These are phyloP conservation scores for Cystobasidium onofrii DNA, from an alignment of 768 basidiomycete species.

Conservation along the genomic window DNA sequence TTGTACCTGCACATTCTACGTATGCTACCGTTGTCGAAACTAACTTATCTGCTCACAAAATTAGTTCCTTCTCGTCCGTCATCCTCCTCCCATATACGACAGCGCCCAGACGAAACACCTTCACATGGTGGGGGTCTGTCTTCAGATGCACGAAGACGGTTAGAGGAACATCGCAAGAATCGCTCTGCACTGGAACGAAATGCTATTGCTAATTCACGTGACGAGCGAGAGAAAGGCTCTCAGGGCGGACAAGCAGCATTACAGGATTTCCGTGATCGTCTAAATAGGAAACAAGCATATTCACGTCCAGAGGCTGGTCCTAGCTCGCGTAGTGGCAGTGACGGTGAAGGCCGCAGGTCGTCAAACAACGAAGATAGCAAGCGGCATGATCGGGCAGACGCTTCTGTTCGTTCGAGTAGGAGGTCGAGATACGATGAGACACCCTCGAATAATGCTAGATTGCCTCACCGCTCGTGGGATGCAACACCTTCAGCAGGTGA, in stretches of 20 bases:
- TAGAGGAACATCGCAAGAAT: slow-evolving; percentile 66
- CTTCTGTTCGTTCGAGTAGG: not conserved
- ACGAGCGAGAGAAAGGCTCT: slow-evolving; percentile 23
- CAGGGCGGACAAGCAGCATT: slow-evolving; percentile 26
- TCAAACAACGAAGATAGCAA: slow-evolving; percentile 51
- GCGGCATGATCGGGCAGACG: slow-evolving; percentile 51
- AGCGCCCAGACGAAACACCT: slow-evolving; percentile 80
- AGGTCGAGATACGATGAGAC: slow-evolving; percentile 30
- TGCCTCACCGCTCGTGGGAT: slow-evolving; percentile 33
- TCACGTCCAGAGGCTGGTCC: slow-evolving; percentile 52
- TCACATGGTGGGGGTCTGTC: slow-evolving; percentile 86
- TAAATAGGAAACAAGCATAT: slow-evolving; percentile 52
- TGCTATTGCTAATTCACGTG: slow-evolving; percentile 23
- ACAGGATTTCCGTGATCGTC: slow-evolving; percentile 65
- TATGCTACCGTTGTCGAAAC: not conserved
- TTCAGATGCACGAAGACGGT: slow-evolving; percentile 58
- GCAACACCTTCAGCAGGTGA: slow-evolving; percentile 37
- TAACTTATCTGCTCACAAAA: slow-evolving; percentile 4
- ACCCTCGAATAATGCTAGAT: slow-evolving; percentile 21
- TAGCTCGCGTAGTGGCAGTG: slow-evolving; percentile 43
- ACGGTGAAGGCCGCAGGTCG: slow-evolving; percentile 60
- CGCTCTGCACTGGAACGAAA: not conserved
- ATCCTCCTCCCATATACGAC: slow-evolving; percentile 57
- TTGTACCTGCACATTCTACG: too few species aligned
- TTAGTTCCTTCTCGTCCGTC: slow-evolving; percentile 53